A percentile compares a stretch with the other conserved stretches of the same genome.
phyloP scores from a whole-genome alignment of 2,329 filamentous ascomycete genomes.

The Zymoseptoria pseudotritici region DNA sequence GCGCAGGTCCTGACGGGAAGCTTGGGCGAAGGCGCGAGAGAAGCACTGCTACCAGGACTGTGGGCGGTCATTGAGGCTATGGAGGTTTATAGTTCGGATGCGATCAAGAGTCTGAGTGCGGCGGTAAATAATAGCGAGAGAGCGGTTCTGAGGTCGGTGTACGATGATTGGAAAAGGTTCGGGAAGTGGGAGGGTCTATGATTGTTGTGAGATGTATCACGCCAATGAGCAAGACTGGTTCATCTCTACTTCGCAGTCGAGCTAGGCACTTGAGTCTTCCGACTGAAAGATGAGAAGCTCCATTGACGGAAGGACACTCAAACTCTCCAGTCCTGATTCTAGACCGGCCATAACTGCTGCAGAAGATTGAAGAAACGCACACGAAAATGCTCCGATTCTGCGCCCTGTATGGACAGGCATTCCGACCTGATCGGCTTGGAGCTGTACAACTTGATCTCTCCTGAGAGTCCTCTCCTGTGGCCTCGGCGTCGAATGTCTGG shows the following conservation, averaged over 20 bases:
- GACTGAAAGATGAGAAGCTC: too few relatives aligned
- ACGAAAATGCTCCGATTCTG: neutral
- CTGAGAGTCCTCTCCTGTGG: neutral
- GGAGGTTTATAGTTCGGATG: conserved; percentile 36
- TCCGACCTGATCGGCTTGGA: neutral
- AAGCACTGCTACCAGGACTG: conserved; percentile 45
- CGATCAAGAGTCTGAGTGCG: conserved; percentile 45
- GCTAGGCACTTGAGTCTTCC: too few relatives aligned
- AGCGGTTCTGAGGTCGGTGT: conserved; percentile 46
- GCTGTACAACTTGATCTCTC: neutral
- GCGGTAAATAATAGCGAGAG: conserved; percentile 45
- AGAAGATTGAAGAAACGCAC: neutral
- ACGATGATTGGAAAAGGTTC: conserved; percentile 42
- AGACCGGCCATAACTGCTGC: neutral
- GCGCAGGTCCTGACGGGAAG: conserved; percentile 44
- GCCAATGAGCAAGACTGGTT: neutral
- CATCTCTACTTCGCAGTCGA: neutral
- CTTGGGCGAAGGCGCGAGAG: conserved; percentile 46
- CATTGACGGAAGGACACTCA: too few relatives aligned
- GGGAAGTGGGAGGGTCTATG: conserved; percentile 26
- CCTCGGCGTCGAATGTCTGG: neutral
- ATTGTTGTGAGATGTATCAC: neutral
- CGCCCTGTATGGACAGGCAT: neutral
- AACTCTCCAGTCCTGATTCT: neutral
- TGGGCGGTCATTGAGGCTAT: conserved; percentile 49